A percentile compares a stretch with the other conserved stretches of the same genome.
Evolutionary conservation across 768 basidiomycete species (phyloP).

Genomic region (Leccinum rimulosum): DNA sequence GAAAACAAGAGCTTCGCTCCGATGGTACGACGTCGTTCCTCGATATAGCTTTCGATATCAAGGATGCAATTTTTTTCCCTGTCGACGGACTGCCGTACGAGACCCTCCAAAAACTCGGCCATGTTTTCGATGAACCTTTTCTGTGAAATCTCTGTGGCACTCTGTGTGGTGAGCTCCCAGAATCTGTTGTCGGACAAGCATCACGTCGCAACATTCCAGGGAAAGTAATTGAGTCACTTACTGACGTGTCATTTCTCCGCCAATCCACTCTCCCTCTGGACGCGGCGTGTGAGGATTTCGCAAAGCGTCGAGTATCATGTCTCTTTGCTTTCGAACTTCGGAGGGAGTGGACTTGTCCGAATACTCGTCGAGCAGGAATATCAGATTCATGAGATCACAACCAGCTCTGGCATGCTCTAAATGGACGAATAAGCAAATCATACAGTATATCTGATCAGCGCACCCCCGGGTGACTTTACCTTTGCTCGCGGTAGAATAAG

Average conservation of each 20-base stretch:
- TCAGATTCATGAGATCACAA: not conserved
- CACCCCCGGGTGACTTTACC: not conserved
- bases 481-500: not conserved
- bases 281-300: not conserved
- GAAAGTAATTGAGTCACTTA: not conserved
- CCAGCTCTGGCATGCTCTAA: not conserved
- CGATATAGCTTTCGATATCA: no score
- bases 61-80: no score
- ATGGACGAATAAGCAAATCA: not conserved
- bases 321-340: not conserved
- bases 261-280: not conserved
- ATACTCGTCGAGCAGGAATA: not conserved
- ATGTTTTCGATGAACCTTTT: not conserved
- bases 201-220: not conserved
- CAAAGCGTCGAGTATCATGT: not conserved
- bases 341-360: not conserved
- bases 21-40: no score
- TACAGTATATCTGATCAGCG: not conserved
- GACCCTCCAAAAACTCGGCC: no score
- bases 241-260: not conserved
- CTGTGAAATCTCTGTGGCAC: not conserved
- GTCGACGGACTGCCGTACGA: no score
- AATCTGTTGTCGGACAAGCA: not conserved
- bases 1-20: no score
- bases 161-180: not conserved